A percentile compares a stretch with the other conserved stretches of the same genome.
Conservation (phyloP, 169 alveolate genomes). For the Eimeria falciformis region DNA sequence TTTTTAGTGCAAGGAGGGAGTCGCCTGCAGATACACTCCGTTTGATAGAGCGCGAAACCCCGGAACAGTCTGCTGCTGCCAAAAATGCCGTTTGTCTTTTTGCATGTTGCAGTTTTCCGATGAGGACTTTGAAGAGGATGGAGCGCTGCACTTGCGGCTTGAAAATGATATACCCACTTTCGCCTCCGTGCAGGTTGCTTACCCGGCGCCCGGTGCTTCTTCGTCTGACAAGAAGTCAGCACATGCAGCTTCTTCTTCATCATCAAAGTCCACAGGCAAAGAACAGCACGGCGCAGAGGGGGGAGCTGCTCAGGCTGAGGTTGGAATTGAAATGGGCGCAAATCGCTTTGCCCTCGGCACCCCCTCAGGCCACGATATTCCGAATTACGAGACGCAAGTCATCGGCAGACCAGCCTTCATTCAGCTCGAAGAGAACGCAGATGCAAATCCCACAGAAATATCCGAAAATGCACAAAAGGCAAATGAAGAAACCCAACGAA, state of each 20-base stretch:
- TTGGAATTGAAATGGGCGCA: neutral
- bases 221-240: too few relatives aligned
- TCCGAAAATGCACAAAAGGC: too few relatives aligned
- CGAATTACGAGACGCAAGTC: neutral
- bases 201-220: neutral
- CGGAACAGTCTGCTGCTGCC: too few relatives aligned
- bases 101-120: neutral
- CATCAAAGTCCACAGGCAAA: neutral
- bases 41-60: too few relatives aligned
- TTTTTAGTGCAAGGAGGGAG: too few relatives aligned
- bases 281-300: constrained; percentile 2
- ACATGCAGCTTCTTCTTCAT: neutral
- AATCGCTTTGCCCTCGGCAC: neutral
- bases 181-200: neutral
- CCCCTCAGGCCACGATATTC: neutral
- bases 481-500: too few relatives aligned
- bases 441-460: too few relatives aligned
- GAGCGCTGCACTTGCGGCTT: neutral
- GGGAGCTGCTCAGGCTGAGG: neutral
- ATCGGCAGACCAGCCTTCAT: neutral
- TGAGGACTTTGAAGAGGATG: neutral
- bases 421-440: neutral
- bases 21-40: too few relatives aligned
- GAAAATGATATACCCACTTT: neutral
- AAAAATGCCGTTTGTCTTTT: too few relatives aligned